Conservation (phyloP, 306 rosid genomes). For the Dalbergia oliveri region DNA sequence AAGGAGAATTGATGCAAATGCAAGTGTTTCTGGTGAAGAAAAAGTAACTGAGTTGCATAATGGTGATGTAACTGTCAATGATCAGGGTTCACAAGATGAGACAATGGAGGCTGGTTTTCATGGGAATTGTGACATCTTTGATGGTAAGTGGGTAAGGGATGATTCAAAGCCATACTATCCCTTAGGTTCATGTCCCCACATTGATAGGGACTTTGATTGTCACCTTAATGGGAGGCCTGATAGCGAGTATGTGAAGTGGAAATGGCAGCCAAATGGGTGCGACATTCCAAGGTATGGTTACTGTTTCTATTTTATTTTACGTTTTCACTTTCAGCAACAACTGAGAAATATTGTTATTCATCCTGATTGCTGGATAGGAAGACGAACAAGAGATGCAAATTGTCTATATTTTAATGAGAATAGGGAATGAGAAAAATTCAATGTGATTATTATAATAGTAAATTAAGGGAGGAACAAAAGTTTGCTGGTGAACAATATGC, state of each 20-base stretch:
- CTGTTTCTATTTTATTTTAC: neutral
- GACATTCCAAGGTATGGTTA: constrained; percentile 77
- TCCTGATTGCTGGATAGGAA: neutral
- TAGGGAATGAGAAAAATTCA: neutral
- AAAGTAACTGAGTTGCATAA: neutral
- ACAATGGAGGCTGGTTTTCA: constrained; percentile 34
- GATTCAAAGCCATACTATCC: constrained; percentile 87
- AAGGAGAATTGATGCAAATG: constrained; percentile 40
- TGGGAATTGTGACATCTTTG: constrained; percentile 70
- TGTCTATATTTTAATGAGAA: constrained; percentile 23
- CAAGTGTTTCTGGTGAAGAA: constrained; percentile 26
- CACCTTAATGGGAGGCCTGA: constrained; percentile 87
- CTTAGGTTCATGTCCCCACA: constrained; percentile 82
- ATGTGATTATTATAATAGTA: constrained; percentile 2
- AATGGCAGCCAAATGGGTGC: constrained; percentile 90
- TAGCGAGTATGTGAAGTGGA: constrained; percentile 78
- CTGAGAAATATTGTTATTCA: neutral
- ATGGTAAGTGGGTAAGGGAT: constrained; percentile 89
- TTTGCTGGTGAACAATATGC: constrained; percentile 11
- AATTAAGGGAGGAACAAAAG: neutral
- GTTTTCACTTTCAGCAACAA: neutral
- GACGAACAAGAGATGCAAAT: neutral
- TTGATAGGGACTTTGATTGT: constrained; percentile 85
- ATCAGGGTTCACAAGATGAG: constrained; percentile 12
- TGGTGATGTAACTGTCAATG: neutral